These are phyloP conservation scores for Blastomyces gilchristii DNA, from an alignment of 2,329 filamentous ascomycete genomes.

Conservation along the genomic window DNA sequence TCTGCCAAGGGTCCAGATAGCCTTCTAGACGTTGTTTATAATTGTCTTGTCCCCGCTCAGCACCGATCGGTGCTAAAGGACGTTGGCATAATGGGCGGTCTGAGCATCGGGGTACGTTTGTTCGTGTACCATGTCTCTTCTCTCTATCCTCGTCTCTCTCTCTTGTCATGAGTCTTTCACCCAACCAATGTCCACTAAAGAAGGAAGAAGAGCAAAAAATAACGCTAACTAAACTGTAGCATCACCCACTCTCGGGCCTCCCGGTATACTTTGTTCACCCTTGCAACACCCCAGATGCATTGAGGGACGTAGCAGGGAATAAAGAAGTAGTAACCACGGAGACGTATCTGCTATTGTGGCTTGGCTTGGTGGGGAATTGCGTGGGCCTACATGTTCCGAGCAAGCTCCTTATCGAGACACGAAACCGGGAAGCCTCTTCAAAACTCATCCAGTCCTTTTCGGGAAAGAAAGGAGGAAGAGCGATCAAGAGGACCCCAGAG, in stretches of 20 bases:
- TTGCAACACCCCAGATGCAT: constrained; percentile 74
- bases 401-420: constrained; percentile 42
- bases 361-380: constrained; percentile 72
- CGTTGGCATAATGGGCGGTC: constrained; percentile 57
- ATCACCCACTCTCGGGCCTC: constrained; percentile 69
- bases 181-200: constrained; percentile 20
- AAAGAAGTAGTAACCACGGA: constrained; percentile 33
- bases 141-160: not conserved
- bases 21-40: constrained; percentile 57
- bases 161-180: constrained; percentile 13
- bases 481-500: not conserved
- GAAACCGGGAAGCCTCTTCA: constrained; percentile 12
- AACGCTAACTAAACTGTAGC: constrained; percentile 37
- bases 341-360: constrained; percentile 76
- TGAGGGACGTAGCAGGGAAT: constrained; percentile 50
- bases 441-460: constrained; percentile 8
- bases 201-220: constrained; percentile 24
- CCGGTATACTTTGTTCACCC: constrained; percentile 89
- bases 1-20: constrained; percentile 44
- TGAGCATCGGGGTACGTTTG: constrained; percentile 58
- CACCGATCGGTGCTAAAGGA: constrained; percentile 52
- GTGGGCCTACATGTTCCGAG: constrained; percentile 70
- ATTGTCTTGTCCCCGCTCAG: constrained; percentile 56
- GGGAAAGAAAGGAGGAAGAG: not conserved
- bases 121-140: constrained; percentile 28